phyloP scores from a whole-genome alignment of 2,329 filamentous ascomycete species.

The Colletotrichum sp. region DNA sequence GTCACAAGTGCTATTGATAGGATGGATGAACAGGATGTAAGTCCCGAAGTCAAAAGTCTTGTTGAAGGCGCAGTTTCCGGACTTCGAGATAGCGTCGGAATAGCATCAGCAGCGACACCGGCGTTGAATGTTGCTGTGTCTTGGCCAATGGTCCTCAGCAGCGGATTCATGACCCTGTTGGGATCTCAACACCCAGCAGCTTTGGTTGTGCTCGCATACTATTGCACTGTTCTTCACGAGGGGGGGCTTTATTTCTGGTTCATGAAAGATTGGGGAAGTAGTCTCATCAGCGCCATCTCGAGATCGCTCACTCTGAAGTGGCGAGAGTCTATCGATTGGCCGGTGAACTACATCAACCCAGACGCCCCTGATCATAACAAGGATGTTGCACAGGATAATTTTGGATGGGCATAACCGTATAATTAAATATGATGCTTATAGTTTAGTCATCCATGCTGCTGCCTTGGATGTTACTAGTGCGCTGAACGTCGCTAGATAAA shows the following conservation, averaged over 20 bases:
- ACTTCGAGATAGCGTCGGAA: not conserved
- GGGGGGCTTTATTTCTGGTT: not conserved
- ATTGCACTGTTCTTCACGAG: not conserved
- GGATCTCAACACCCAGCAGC: not conserved
- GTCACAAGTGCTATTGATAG: not conserved
- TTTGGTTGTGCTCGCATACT: not conserved
- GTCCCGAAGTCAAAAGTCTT: not conserved
- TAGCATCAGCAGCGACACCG: not conserved
- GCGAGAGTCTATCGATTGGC: not conserved
- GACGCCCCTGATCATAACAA: not conserved
- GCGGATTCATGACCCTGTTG: not conserved
- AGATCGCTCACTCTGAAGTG: not conserved
- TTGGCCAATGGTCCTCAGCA: not conserved
- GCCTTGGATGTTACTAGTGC: not conserved
- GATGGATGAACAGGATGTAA: not conserved
- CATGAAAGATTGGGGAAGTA: not conserved
- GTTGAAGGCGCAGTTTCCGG: not conserved
- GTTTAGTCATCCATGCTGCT: rapidly evolving
- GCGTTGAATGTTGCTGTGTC: not conserved
- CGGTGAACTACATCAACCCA: not conserved
- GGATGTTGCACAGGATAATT: not conserved
- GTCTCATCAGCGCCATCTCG: not conserved
- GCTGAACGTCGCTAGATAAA: not conserved
- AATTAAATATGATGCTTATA: not conserved
- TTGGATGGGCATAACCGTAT: not conserved